Evolutionary conservation across 2,329 filamentous ascomycete genomes (phyloP).

Genomic region (Chaetomiaceae sp.): DNA sequence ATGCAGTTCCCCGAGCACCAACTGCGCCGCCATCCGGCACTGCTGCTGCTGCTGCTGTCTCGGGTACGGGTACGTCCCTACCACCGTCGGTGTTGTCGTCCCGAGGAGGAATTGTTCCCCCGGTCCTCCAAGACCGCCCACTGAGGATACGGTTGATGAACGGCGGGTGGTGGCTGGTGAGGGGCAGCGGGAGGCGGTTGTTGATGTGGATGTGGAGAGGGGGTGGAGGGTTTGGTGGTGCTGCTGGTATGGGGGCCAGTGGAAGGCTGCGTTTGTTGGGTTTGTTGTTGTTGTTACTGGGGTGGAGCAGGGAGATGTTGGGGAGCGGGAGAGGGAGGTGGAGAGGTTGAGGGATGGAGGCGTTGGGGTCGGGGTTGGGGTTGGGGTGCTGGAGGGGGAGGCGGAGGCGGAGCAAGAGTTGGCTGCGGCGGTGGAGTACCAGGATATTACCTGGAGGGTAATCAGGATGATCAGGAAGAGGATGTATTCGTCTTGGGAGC

Average conservation of each 20-base stretch:
- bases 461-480: slow-evolving; percentile 31
- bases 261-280: no score
- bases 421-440: slow-evolving; percentile 29
- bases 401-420: neutral
- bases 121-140: neutral
- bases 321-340: no score
- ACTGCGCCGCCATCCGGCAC: slow-evolving; percentile 30
- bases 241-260: no score
- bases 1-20: slow-evolving; percentile 34
- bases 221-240: no score
- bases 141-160: neutral
- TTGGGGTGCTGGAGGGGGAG: neutral
- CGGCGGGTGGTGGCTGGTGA: neutral
- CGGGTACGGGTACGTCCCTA: no score
- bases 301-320: no score
- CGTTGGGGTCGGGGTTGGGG: no score
- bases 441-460: slow-evolving; percentile 33
- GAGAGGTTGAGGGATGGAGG: no score
- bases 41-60: no score
- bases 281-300: no score
- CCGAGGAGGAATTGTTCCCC: slow-evolving; percentile 6
- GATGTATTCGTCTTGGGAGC: slow-evolving; percentile 31
- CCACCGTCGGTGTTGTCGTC: no score
- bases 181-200: neutral
- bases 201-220: neutral